Percentiles rank a stretch among this genome's conserved stretches.
Evolutionary conservation across 345 rosid genomes (phyloP).

Genomic region (Boechera retrofracta): DNA sequence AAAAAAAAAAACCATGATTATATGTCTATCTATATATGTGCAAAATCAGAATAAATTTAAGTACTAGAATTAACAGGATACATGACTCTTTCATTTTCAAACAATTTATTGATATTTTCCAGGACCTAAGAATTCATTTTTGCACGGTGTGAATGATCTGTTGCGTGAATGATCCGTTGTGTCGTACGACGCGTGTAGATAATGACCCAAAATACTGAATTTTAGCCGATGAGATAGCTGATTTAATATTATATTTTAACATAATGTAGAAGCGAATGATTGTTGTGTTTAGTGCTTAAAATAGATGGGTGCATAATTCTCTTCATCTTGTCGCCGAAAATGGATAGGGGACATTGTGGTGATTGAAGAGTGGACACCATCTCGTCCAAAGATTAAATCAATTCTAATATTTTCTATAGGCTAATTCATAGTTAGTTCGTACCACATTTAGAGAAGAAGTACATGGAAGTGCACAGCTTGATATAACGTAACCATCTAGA

Average conservation of each 20-base stretch:
- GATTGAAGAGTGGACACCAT: constrained; percentile 47
- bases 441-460: constrained; percentile 21
- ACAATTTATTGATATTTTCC: not conserved
- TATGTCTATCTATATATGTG: not conserved
- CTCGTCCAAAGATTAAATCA: constrained; percentile 28
- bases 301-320: constrained; percentile 29
- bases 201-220: not conserved
- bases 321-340: constrained; percentile 36
- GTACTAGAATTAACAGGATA: constrained; percentile 1
- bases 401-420: constrained; percentile 1
- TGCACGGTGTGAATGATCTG: constrained; percentile 20
- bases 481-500: constrained; percentile 3
- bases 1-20: not conserved
- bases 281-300: constrained; percentile 35
- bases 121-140: not conserved
- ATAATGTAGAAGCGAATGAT: constrained; percentile 28
- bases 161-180: constrained; percentile 23
- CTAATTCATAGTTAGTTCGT: constrained; percentile 26
- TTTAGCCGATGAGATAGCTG: not conserved
- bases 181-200: not conserved
- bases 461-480: constrained; percentile 13
- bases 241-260: constrained; percentile 8
- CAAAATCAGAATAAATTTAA: not conserved
- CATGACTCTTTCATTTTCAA: constrained; percentile 5
- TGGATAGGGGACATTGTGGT: constrained; percentile 37